Evolutionary conservation across 2,329 filamentous ascomycete genomes (phyloP).

Genomic region (Hortaea sp.): DNA sequence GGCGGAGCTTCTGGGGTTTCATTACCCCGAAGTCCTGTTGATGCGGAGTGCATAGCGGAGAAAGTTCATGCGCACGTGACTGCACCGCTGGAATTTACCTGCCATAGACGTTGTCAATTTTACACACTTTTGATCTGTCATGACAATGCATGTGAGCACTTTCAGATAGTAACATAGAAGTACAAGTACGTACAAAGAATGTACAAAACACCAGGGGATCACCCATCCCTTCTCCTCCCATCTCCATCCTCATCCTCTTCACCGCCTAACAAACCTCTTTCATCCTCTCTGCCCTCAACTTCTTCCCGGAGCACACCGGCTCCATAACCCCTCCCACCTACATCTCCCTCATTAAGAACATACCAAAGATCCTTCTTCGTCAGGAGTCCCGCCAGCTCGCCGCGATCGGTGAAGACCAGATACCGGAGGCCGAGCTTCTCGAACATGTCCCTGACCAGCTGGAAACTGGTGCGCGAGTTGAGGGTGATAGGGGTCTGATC

Average conservation of each 20-base stretch:
- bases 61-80: too few relatives aligned
- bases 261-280: slow-evolving; percentile 27
- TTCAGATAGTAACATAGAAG: too few relatives aligned
- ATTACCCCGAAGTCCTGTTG: too few relatives aligned
- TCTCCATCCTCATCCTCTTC: slow-evolving; percentile 1
- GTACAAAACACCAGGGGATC: neutral
- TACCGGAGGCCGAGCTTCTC: slow-evolving; percentile 88
- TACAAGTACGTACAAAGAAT: too few relatives aligned
- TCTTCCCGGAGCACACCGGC: slow-evolving; percentile 28
- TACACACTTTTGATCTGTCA: too few relatives aligned
- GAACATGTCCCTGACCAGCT: slow-evolving; percentile 86
- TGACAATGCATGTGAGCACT: too few relatives aligned
- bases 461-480: slow-evolving; percentile 62
- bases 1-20: too few relatives aligned
- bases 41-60: too few relatives aligned
- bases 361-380: slow-evolving; percentile 99
- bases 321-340: slow-evolving; percentile 16
- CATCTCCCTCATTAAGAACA: slow-evolving; percentile 67
- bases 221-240: neutral
- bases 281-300: slow-evolving; percentile 27
- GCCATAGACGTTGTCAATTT: too few relatives aligned
- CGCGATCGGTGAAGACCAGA: slow-evolving; percentile 75
- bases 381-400: slow-evolving; percentile 70
- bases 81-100: too few relatives aligned
- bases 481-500: slow-evolving; percentile 94